Evolutionary conservation across 148 eudicot genomes (phyloP).

Genomic region (Hydrangea macrophylla): DNA sequence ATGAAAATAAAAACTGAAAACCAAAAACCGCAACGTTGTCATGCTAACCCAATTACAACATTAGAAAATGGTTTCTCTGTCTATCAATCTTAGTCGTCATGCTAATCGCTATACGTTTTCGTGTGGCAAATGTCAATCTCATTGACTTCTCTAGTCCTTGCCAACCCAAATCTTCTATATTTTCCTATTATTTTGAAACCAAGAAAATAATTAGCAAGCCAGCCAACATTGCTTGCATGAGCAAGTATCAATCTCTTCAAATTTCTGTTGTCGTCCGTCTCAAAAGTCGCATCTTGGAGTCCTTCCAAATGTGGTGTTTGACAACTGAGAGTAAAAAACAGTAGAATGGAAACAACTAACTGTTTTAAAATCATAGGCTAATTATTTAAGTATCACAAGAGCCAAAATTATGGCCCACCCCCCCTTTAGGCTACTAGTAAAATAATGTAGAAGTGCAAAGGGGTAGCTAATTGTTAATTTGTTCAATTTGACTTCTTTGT

Average conservation of each 20-base stretch:
- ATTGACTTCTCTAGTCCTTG: background rate
- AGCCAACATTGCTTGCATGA: background rate
- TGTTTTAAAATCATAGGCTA: background rate
- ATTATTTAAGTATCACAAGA: background rate
- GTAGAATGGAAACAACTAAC: background rate
- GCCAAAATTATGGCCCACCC: background rate
- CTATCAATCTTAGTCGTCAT: background rate
- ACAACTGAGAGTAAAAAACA: background rate
- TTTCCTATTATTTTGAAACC: background rate
- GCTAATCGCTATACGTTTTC: slow-evolving; percentile 3
- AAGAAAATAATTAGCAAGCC: background rate
- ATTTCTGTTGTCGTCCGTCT: background rate
- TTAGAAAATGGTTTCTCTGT: background rate
- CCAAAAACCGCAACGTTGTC: too few species aligned
- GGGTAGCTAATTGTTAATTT: background rate
- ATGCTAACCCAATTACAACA: background rate
- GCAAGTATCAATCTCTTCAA: background rate
- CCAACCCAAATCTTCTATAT: background rate
- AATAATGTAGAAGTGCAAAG: background rate
- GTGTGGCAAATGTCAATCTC: slow-evolving; percentile 1
- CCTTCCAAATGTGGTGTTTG: slow-evolving; percentile 1
- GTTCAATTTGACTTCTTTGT: slow-evolving; percentile 1
- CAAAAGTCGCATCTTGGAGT: background rate
- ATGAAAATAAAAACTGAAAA: too few species aligned
- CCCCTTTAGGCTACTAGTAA: background rate